Conservation (phyloP, 352 stramenopile genomes). For the Phytopythium montanum region DNA sequence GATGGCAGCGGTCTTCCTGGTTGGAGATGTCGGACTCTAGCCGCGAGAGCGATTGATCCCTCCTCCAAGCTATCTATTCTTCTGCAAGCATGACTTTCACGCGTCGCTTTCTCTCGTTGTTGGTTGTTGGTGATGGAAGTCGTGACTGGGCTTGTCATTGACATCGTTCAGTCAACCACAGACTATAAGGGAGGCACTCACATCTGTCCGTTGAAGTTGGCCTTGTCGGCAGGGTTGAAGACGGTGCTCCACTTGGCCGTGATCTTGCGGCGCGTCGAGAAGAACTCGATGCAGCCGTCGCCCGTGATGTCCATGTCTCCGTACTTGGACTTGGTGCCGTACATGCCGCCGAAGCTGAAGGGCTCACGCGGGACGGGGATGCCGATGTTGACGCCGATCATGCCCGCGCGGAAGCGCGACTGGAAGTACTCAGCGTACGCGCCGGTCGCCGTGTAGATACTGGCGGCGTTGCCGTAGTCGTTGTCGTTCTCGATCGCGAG, state of each 20-base stretch:
- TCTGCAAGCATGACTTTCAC: not conserved
- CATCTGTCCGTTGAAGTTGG: constrained; percentile 73
- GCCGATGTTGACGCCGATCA: constrained; percentile 97
- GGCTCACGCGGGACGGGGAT: constrained; percentile 94
- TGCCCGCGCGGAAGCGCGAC: constrained; percentile 87
- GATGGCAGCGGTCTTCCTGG: not conserved
- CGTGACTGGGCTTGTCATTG: not conserved
- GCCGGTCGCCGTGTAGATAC: constrained; percentile 95
- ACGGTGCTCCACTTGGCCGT: constrained; percentile 91
- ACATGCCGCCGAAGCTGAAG: constrained; percentile 97
- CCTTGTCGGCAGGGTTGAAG: constrained; percentile 42
- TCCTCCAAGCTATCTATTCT: not conserved
- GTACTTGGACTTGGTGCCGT: constrained; percentile 96
- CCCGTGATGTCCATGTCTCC: constrained; percentile 98
- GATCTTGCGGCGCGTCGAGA: constrained; percentile 97
- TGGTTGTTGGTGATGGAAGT: too few relatives aligned
- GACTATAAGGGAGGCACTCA: constrained; percentile 7
- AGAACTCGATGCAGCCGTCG: constrained; percentile 97
- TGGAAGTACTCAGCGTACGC: constrained; percentile 94
- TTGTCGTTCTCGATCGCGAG: constrained; percentile 96
- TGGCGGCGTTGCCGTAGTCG: constrained; percentile 96
- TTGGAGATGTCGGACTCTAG: not conserved
- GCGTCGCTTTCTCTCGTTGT: not conserved
- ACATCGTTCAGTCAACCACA: not conserved
- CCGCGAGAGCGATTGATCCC: not conserved